Evolutionary conservation across 78 protist species (phyloP).

Genomic region (Planoprotostelium fungivorum): DNA sequence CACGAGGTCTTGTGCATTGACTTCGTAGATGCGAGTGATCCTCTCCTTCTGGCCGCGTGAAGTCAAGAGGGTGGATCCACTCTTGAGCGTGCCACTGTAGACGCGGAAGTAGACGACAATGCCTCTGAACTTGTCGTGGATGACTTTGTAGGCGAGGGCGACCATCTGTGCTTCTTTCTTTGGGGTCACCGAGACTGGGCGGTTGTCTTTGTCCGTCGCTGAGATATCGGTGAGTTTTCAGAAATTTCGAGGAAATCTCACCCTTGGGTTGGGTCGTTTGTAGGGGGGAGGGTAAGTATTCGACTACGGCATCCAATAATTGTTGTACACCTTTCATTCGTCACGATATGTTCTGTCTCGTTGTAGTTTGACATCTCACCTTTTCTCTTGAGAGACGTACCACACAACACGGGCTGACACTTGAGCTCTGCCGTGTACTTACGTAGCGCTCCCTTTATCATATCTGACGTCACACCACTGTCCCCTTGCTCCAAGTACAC

Average conservation of each 20-base stretch:
- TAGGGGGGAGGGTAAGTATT: constrained; percentile 88
- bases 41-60: constrained; percentile 33
- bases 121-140: constrained; percentile 59
- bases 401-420: constrained; percentile 60
- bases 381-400: constrained; percentile 59
- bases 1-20: constrained; percentile 40
- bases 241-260: no score
- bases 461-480: background rate
- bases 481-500: background rate
- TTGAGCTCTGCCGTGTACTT: constrained; percentile 22
- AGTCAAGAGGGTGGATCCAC: constrained; percentile 9
- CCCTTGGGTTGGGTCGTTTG: constrained; percentile 50
- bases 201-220: background rate
- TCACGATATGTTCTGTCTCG: no score
- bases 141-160: constrained; percentile 84
- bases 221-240: background rate
- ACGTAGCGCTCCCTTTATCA: constrained; percentile 29
- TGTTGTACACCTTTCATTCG: constrained; percentile 95
- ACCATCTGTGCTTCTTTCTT: constrained; percentile 12
- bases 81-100: constrained; percentile 61
- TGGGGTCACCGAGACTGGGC: constrained; percentile 3
- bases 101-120: constrained; percentile 71
- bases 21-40: constrained; percentile 18
- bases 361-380: background rate
- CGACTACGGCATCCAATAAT: constrained; percentile 78